A percentile compares a stretch with the other conserved stretches of the same genome.
Conservation (phyloP, 1,284 basidiomycete species). For the Trametes versicolor region DNA sequence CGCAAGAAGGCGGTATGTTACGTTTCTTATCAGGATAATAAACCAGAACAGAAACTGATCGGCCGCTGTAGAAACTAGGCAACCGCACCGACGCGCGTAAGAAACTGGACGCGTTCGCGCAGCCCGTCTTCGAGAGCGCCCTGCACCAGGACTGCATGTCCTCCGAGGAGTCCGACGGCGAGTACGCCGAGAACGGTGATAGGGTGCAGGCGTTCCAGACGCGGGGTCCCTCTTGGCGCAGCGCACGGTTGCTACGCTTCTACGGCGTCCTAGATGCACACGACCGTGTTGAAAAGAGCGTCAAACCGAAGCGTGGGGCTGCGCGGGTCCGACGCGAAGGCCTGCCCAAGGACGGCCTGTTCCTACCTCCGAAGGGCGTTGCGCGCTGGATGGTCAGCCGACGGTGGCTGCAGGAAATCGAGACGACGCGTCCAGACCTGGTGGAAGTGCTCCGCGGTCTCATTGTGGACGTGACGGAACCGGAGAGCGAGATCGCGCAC, state of each 20-base stretch:
- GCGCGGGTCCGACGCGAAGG: conserved; percentile 65
- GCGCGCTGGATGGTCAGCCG: conserved; percentile 81
- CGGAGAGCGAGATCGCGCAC: conserved; percentile 57
- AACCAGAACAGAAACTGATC: background rate
- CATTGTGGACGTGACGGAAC: conserved; percentile 55
- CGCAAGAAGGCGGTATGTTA: conserved; percentile 68
- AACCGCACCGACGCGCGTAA: conserved; percentile 67
- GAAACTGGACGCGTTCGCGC: conserved; percentile 59
- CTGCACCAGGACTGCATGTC: conserved; percentile 81
- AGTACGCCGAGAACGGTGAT: conserved; percentile 47
- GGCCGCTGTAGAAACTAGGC: conserved; percentile 64
- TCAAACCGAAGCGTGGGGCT: conserved; percentile 66
- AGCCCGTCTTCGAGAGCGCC: conserved; percentile 72
- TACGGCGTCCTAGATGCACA: conserved; percentile 67
- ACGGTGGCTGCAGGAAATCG: conserved; percentile 60
- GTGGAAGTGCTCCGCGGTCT: conserved; percentile 51
- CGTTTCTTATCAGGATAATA: background rate
- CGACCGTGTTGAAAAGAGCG: conserved; percentile 54
- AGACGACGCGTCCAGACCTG: conserved; percentile 56
- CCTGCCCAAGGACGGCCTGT: conserved; percentile 62
- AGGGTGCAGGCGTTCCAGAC: conserved; percentile 53
- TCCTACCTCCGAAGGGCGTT: conserved; percentile 69
- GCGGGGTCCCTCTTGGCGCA: conserved; percentile 71
- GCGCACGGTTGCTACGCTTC: conserved; percentile 63
- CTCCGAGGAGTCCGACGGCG: conserved; percentile 75